Conservation (phyloP, 108 stramenopile genomes). For the Pseudonitzschia pungens region DNA sequence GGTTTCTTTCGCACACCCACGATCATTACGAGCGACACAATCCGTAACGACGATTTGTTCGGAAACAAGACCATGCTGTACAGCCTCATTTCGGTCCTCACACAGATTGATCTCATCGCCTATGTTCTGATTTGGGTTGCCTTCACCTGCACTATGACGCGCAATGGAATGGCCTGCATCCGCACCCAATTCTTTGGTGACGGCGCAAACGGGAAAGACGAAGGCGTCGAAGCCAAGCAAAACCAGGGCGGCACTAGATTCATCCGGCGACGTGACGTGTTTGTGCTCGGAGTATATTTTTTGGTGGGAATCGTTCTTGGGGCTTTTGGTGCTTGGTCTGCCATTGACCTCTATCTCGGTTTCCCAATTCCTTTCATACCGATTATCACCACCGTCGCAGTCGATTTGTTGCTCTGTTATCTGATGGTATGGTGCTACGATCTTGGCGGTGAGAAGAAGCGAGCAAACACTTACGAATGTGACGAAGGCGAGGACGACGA, state of each 20-base stretch:
- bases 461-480: background rate
- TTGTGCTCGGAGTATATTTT: slow-evolving; percentile 34
- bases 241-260: background rate
- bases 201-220: background rate
- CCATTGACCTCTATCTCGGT: slow-evolving; percentile 35
- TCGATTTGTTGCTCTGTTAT: slow-evolving; percentile 36
- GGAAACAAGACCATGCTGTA: slow-evolving; percentile 10
- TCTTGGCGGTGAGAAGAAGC: slow-evolving; percentile 12
- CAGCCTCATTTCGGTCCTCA: slow-evolving; percentile 20
- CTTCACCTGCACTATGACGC: slow-evolving; percentile 39
- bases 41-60: background rate
- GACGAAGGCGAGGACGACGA: background rate
- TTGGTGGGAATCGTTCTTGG: slow-evolving; percentile 36
- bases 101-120: slow-evolving; percentile 33
- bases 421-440: slow-evolving; percentile 40
- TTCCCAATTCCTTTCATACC: slow-evolving; percentile 30
- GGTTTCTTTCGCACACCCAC: background rate
- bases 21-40: background rate
- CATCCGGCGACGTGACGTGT: slow-evolving; percentile 22
- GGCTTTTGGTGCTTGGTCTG: slow-evolving; percentile 33
- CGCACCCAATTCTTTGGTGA: slow-evolving; percentile 15
- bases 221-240: background rate
- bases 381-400: slow-evolving; percentile 21
- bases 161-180: slow-evolving; percentile 28
- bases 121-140: slow-evolving; percentile 40